Evolutionary conservation across 2,329 filamentous ascomycete genomes (phyloP), one percentile per base, ranked within the genome.

Genomic region (Trichoderma brevicompactum): DNA sequence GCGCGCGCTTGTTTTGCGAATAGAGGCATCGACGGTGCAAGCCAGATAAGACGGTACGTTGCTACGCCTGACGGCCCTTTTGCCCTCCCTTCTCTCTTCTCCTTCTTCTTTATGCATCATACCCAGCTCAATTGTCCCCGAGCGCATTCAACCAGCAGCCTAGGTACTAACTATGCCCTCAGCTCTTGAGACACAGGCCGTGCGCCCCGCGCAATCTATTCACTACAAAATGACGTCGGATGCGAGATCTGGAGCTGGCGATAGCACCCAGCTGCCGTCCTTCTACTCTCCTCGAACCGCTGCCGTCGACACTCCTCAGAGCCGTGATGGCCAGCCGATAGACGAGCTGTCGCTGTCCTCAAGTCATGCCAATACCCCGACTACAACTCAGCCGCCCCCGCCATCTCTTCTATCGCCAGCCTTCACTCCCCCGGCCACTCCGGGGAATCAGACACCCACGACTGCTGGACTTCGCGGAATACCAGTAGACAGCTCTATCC

Each of bases 351-450:
- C 77, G 13, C 74, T 81, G 23, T 74, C 75, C 23, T 68, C 75
- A 64, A 69, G 70, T 55, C 58, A 60, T 54, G 65, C 68, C 66
- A 64, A 61, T 49, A 50, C 68, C 44, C 41, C 60, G 4, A 43
- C 36, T 28, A 48, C 15, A 17, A 46, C 68, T 28, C 71, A 71
- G 55, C 70, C 68, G 15, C 83, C 83, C 36, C 85, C 83, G 13
- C 84, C 88, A 5, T 92, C 92, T 4, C 87, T 95, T 54, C 89
- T 97, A 68, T 97, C 94, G 76, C 92, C 91, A 58, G 91, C 91
- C 69, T 97, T 92, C 78, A 93, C 89, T 7, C 91, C 91, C 13
- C 89, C 90, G 38, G 80, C 83, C 8, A 89, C 87, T 0, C 87
- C 87, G 0, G 87, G 87, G 4, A 82, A 82, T 6, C 78, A 82